Evolutionary conservation across 164 flowering plant genomes (phyloP).

Genomic region (Magnolia officinalis): DNA sequence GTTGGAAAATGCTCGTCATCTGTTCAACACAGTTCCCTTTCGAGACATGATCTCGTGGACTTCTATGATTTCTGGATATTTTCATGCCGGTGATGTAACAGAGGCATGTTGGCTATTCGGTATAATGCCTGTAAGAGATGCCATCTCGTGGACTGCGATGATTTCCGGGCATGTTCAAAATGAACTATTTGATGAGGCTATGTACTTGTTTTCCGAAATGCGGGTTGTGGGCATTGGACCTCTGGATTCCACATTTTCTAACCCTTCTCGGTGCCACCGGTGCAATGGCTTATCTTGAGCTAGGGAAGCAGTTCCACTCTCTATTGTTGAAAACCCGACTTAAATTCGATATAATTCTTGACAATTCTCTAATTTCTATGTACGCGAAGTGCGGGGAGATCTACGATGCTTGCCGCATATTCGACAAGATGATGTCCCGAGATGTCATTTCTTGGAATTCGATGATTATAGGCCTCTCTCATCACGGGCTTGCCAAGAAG

Average conservation of each 20-base stretch:
- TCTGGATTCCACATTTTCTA: constrained; percentile 33
- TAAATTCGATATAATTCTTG: constrained; percentile 30
- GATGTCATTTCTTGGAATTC: constrained; percentile 68
- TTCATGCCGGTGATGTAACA: constrained; percentile 31
- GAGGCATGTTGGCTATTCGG: constrained; percentile 44
- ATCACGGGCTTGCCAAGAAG: constrained; percentile 36
- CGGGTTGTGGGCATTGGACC: constrained; percentile 29
- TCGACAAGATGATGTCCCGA: constrained; percentile 30
- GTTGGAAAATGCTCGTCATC: constrained; percentile 33
- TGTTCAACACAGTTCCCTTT: constrained; percentile 32
- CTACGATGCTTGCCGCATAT: constrained; percentile 31
- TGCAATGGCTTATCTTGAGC: constrained; percentile 43
- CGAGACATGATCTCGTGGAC: constrained; percentile 55
- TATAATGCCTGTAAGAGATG: constrained; percentile 50
- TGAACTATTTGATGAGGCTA: constrained; percentile 46
- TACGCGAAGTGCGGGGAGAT: constrained; percentile 59
- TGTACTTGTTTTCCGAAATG: constrained; percentile 36
- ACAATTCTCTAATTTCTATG: constrained; percentile 54
- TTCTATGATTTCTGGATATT: constrained; percentile 51
- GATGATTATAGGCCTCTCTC: constrained; percentile 51
- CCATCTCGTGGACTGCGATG: constrained; percentile 62
- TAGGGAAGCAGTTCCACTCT: constrained; percentile 46
- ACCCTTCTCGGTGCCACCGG: constrained; percentile 55
- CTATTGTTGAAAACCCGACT: constrained; percentile 29
- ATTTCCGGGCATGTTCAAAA: constrained; percentile 49